These are phyloP conservation scores for Rhodotorula sphaerocarpa DNA, from an alignment of 768 basidiomycete genomes.

Conservation along the genomic window DNA sequence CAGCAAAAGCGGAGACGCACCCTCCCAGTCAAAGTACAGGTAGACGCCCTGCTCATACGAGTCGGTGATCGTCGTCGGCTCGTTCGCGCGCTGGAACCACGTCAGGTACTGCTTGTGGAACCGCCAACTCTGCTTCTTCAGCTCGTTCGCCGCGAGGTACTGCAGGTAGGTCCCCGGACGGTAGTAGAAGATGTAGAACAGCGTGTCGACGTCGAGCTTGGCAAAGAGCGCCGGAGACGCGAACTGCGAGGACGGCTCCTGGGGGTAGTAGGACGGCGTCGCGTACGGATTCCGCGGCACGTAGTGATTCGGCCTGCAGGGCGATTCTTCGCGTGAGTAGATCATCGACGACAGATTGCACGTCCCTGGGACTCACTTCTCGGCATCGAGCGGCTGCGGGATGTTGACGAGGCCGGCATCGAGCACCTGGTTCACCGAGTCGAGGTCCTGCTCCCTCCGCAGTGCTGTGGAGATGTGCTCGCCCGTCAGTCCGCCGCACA, in stretches of 20 bases:
- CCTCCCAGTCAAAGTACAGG: slow-evolving; percentile 89
- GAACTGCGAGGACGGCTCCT: slow-evolving; percentile 68
- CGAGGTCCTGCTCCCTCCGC: slow-evolving; percentile 55
- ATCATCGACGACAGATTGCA: too few species aligned
- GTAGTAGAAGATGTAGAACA: slow-evolving; percentile 99
- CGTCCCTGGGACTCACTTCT: slow-evolving; percentile 75
- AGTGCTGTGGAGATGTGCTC: too few species aligned
- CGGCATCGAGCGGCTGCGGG: slow-evolving; percentile 88
- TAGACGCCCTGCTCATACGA: slow-evolving; percentile 99
- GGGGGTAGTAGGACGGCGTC: slow-evolving; percentile 91
- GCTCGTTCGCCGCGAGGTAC: slow-evolving; percentile 92
- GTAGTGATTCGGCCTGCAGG: slow-evolving; percentile 82
- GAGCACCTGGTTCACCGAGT: slow-evolving; percentile 83
- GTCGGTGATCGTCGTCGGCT: slow-evolving; percentile 96
- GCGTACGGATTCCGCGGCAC: slow-evolving; percentile 83
- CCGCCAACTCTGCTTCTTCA: slow-evolving; percentile 96
- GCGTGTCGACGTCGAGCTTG: slow-evolving; percentile 88
- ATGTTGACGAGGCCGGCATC: slow-evolving; percentile 82
- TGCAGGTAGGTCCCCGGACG: slow-evolving; percentile 96
- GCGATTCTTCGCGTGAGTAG: background rate
- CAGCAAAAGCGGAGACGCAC: background rate
- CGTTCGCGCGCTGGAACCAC: slow-evolving; percentile 96
- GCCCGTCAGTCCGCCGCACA: too few species aligned
- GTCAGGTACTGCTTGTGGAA: slow-evolving; percentile 99
- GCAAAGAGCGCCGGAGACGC: slow-evolving; percentile 76